Evolutionary conservation across 176 grass and related monocot genomes (phyloP), one percentile per base, ranked within the genome.

Genomic region (Miscanthus lutarioriparius): DNA sequence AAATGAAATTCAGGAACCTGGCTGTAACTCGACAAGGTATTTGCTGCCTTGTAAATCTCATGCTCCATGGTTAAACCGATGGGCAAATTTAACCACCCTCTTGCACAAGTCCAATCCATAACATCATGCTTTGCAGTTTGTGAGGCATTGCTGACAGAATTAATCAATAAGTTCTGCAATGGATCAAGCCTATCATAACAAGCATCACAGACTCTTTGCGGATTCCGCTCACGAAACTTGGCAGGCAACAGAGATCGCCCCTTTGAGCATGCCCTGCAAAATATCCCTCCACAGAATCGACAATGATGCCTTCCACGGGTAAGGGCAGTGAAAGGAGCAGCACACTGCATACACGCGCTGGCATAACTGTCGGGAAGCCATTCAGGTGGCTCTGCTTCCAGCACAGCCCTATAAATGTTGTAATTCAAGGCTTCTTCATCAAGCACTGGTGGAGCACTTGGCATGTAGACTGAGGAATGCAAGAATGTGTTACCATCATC

Each of bases 141-240:
- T 54, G 84, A 76, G 26, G 92, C 92, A 41, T 97, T 95, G 67
- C 92, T 95, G 70, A 95, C 84, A 39, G 88, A 94, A 72, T 86
- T 82, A 74, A 95, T 78, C 66, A 97, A 73, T 67, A 97, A 71
- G 51, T 91, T 88, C 76, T 97, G 95, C 59, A 95, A 49, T 2
- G 95, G 95, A 81, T 97, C 92, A 73, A 97, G 80, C 62, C 92
- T 92, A 39, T 95, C 92, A 82, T 97, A 97, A 66, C 95, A 97
- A 15, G 84, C 84, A 87, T 94, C 89, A 63, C 92, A 97, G 16
- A 97, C 95, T 86, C 95, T 91, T 78, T 90, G 90, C 35, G 92
- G 92, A 81, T 91, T 87, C 15, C 90, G 64, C 70, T 94, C 88
- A 72, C 81, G 72, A 16, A 97, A 95, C 53, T 91, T 97, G 41